Evolutionary conservation across 345 rosid species (phyloP).

Genomic region (Hibiscus syriacus): DNA sequence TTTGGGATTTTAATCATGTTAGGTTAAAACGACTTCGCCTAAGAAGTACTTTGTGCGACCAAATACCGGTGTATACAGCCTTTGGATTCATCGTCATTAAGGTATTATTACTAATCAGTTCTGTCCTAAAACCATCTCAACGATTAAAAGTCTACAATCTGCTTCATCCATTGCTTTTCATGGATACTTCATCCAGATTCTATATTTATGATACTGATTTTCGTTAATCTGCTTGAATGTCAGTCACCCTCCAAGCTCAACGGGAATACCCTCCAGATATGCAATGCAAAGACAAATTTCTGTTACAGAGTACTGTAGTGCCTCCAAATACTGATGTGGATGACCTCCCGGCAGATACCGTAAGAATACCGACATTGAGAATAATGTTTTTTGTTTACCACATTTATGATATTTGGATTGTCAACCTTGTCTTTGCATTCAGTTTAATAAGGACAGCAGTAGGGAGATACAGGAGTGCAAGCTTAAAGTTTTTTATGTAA

Average conservation of each 20-base stretch:
- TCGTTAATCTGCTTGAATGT: constrained; percentile 12
- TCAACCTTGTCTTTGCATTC: constrained; percentile 15
- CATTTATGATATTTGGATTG: neutral
- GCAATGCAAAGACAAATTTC: no score
- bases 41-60: constrained; percentile 20
- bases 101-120: constrained; percentile 33
- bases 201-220: neutral
- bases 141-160: neutral
- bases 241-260: constrained; percentile 95
- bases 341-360: constrained; percentile 81
- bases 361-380: constrained; percentile 27
- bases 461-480: constrained; percentile 66
- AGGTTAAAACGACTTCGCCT: no score
- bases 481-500: constrained; percentile 66
- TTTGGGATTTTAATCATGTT: no score
- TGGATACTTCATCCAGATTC: neutral
- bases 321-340: constrained; percentile 73
- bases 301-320: constrained; percentile 61
- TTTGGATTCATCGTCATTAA: constrained; percentile 62
- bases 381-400: neutral
- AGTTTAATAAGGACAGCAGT: constrained; percentile 77
- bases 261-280: constrained; percentile 41
- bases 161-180: neutral
- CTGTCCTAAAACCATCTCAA: neutral
- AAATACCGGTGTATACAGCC: constrained; percentile 81